Evolutionary conservation across 192 early-diverging fungal species (phyloP).

Genomic region (Mortierella claussenii): DNA sequence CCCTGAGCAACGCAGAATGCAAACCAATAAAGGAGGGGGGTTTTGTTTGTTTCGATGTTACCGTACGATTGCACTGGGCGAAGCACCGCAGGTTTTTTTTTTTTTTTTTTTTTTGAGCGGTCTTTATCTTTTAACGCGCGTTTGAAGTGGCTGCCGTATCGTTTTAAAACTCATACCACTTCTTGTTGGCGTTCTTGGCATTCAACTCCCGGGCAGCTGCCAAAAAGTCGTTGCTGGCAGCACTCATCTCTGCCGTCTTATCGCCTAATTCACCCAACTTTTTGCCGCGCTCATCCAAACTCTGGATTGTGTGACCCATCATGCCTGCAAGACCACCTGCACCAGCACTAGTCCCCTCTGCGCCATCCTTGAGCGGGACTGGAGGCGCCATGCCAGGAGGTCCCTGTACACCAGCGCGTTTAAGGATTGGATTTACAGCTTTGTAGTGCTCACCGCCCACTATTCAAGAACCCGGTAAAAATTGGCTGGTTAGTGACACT

Average conservation of each 20-base stretch:
- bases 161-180: constrained; percentile 74
- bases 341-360: neutral
- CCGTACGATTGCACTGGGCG: too few species aligned
- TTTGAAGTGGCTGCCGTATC: too few species aligned
- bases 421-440: constrained; percentile 37
- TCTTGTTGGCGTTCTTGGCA: constrained; percentile 70
- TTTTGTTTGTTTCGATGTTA: too few species aligned
- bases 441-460: constrained; percentile 37
- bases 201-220: constrained; percentile 67
- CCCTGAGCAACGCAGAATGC: too few species aligned
- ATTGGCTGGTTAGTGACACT: neutral
- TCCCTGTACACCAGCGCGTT: constrained; percentile 36
- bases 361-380: constrained; percentile 2
- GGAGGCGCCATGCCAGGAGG: constrained; percentile 5
- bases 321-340: constrained; percentile 13
- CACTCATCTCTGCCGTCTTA: constrained; percentile 67
- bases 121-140: too few species aligned
- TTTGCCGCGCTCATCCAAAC: constrained; percentile 77
- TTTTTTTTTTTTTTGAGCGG: too few species aligned
- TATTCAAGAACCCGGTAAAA: neutral
- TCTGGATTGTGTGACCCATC: constrained; percentile 32
- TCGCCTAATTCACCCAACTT: constrained; percentile 63
- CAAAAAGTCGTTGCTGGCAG: constrained; percentile 65
- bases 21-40: too few species aligned
- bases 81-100: too few species aligned